Base-by-base conservation (phyloP, 129 eudicot species). In the Sambucus nigra region DNA sequence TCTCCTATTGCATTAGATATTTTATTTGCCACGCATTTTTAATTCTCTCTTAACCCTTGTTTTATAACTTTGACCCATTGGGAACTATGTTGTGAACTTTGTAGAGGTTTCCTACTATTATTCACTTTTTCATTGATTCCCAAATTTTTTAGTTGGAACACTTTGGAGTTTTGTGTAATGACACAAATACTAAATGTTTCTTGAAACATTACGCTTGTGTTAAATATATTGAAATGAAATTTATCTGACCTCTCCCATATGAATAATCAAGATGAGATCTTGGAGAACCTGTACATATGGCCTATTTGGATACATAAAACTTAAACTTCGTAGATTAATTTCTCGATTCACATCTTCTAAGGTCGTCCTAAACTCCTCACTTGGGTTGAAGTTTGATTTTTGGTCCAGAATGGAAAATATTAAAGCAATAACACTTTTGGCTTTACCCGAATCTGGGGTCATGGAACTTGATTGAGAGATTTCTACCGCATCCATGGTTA, bases 251-350 rank as follows among this genome's bases (percentile, higher is more conserved):
- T 77, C 74, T 53, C 96, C 94, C 56, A 86, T 70, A 19, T 25
- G 94, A 51, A 87, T 83, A 19, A 72, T 74, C 59, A 87, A 66
- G 60, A 68, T 66, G 32, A 87, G 81, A 73, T 79, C 86, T 14
- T 70, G 73, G 33, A 87, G 76, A 42, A 87, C 79, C 57, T 71
- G 81, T 57, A 83, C 72, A 58, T 87, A 86, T 0, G 94, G 96
- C 53, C 96, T 66, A 7, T 82, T 76, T 25, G 96, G 96, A 65
- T 87, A 87, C 57, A 50, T 83, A 49, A 87, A 87, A 74, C 79
- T 83, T 47, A 87, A 29, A 51, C 80, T 81, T 5, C 58, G 70
- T 19, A 87, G 69, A 59, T 83, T 86, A 26, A 87, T 80, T 26
- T 83, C 94, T 63, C 96, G 94, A 66, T 80, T 87, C 31, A 79